A percentile compares a stretch with the other conserved stretches of the same genome.
Evolutionary conservation across 2,329 filamentous ascomycete species (phyloP).

Genomic region (Fusarium odoratissimum): DNA sequence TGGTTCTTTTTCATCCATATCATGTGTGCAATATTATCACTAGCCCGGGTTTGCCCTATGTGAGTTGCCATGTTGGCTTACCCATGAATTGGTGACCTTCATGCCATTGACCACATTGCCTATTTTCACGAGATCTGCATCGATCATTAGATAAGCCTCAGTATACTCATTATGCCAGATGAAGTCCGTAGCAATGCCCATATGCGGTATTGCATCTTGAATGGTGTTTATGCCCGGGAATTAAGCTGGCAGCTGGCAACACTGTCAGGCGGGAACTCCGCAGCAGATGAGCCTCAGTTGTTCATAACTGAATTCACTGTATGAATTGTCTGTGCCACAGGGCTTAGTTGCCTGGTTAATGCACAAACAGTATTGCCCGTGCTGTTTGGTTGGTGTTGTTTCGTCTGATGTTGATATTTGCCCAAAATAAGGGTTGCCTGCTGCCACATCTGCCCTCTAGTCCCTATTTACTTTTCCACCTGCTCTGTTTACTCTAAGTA

Average conservation of each 20-base stretch:
- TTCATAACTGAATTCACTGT: too few species aligned
- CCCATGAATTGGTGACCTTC: neutral
- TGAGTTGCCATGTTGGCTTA: neutral
- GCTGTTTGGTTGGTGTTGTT: conserved; percentile 12
- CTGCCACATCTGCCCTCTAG: neutral
- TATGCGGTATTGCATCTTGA: too few species aligned
- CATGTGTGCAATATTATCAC: neutral
- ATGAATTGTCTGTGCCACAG: neutral
- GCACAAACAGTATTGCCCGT: neutral
- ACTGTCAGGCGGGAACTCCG: neutral
- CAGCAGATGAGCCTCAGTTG: neutral
- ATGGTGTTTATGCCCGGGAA: neutral
- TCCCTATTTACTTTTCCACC: neutral
- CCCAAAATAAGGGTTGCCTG: neutral
- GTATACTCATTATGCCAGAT: fast-evolving
- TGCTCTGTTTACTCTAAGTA: neutral
- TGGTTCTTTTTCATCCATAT: neutral
- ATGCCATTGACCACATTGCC: neutral
- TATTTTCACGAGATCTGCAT: neutral
- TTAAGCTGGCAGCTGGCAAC: conserved; percentile 7
- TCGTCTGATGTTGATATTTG: conserved; percentile 12
- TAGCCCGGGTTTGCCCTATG: too few species aligned
- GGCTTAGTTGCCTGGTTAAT: neutral
- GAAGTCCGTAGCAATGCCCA: neutral
- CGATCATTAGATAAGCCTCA: fast-evolving